A percentile compares a stretch with the other conserved stretches of the same genome.
These are phyloP conservation scores for Amanita exitialis DNA, from an alignment of 768 basidiomycete genomes.

Conservation along the genomic window DNA sequence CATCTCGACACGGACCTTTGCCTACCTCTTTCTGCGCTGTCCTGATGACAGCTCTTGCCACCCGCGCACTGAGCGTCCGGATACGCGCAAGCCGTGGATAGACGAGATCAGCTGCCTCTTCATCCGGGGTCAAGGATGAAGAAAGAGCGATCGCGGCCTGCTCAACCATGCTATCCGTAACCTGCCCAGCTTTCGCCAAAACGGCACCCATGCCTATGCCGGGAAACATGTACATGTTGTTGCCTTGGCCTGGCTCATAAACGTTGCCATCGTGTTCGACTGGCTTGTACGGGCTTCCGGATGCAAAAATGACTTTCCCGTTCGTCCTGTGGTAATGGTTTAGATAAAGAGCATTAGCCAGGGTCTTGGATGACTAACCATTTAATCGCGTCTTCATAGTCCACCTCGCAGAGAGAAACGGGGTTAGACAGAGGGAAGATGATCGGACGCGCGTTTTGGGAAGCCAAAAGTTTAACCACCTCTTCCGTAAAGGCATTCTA, in stretches of 20 bases:
- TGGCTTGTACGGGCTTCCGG: constrained; percentile 57
- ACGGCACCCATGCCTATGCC: constrained; percentile 56
- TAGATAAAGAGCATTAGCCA: neutral
- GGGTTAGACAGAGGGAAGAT: constrained; percentile 80
- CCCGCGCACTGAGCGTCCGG: constrained; percentile 51
- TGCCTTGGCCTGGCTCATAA: constrained; percentile 65
- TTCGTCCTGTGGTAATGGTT: constrained; percentile 35
- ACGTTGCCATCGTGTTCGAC: constrained; percentile 35
- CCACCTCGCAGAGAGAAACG: constrained; percentile 47
- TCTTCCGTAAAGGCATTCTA: constrained; percentile 56
- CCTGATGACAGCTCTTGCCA: constrained; percentile 54
- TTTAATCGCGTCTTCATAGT: constrained; percentile 48
- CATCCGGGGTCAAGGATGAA: constrained; percentile 44
- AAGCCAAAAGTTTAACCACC: constrained; percentile 53
- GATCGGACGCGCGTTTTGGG: constrained; percentile 60
- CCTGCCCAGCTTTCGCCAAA: constrained; percentile 41
- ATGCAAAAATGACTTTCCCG: constrained; percentile 63
- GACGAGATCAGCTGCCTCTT: constrained; percentile 42
- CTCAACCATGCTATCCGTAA: constrained; percentile 66
- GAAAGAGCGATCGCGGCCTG: constrained; percentile 54
- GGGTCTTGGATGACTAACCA: constrained; percentile 26
- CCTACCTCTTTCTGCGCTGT: constrained; percentile 53
- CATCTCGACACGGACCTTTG: constrained; percentile 10
- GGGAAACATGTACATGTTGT: constrained; percentile 71
- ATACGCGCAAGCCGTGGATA: constrained; percentile 64